Evolutionary conservation across 257 asterid species (phyloP).

Genomic region (Cinchona pubescens): DNA sequence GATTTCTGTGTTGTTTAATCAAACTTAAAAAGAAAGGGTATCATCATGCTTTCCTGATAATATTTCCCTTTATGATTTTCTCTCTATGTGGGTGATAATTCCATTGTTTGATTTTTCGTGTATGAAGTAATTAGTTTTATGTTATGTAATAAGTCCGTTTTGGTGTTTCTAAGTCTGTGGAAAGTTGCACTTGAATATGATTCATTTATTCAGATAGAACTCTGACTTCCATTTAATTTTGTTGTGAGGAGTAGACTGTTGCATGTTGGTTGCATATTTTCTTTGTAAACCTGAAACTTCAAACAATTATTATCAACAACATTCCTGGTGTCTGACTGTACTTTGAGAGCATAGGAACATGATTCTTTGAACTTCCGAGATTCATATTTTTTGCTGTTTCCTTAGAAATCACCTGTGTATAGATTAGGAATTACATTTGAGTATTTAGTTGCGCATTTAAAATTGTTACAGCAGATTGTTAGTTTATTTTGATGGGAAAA

Average conservation of each 20-base stretch:
- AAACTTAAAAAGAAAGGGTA: background rate
- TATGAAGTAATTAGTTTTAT: background rate
- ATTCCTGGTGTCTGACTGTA: background rate
- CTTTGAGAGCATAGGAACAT: too few relatives aligned
- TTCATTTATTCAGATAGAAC: background rate
- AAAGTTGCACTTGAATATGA: background rate
- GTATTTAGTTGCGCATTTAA: background rate
- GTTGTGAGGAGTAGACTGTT: background rate
- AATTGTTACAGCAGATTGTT: background rate
- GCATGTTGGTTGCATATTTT: background rate
- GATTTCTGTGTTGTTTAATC: background rate
- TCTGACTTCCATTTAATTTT: background rate
- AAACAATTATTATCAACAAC: background rate
- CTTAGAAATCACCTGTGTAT: background rate
- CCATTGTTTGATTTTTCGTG: background rate
- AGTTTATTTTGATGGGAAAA: background rate
- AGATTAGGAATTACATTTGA: background rate
- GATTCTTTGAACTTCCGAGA: background rate
- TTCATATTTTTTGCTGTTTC: background rate
- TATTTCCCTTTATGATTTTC: background rate
- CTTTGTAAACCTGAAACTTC: background rate
- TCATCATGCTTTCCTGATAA: background rate
- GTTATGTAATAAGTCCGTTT: background rate
- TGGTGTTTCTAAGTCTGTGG: background rate
- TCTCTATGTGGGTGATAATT: background rate